Conservation (phyloP, 2,329 filamentous ascomycete species). For the Alternaria angustiovoidea region DNA sequence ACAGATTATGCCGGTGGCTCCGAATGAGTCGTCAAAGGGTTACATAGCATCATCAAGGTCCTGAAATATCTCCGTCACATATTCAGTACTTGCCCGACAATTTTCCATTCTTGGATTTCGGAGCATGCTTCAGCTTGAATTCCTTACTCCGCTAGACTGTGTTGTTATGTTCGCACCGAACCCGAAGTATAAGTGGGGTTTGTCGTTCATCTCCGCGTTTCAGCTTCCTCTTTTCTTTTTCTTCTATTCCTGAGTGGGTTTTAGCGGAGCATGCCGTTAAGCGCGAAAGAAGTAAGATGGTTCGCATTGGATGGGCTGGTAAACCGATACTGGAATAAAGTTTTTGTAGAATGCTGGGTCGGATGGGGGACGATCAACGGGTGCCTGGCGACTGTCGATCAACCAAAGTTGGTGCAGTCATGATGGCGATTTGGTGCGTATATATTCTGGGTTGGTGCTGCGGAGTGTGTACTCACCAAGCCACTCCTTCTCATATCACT, state of each 20-base stretch:
- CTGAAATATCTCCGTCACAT: not conserved
- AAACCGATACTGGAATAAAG: not conserved
- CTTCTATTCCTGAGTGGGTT: not conserved
- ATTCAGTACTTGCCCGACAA: not conserved
- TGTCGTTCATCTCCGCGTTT: conserved; percentile 1
- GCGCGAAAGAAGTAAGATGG: not conserved
- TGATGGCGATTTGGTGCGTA: not conserved
- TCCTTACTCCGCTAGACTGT: not conserved
- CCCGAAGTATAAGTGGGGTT: not conserved
- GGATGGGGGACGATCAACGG: not conserved
- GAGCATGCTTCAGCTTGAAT: not conserved
- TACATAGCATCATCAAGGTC: not conserved
- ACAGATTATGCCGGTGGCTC: not conserved
- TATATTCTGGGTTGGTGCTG: not conserved
- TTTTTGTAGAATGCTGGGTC: not conserved
- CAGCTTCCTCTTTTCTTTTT: not conserved
- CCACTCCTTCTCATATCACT: not conserved
- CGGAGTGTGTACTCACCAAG: not conserved
- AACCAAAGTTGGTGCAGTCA: not conserved
- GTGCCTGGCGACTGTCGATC: not conserved
- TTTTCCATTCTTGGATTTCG: not conserved
- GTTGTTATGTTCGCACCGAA: not conserved
- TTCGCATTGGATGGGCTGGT: not conserved
- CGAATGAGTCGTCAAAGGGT: not conserved
- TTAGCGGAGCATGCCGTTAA: not conserved